These are phyloP conservation scores for Diutina mesorugosa DNA, from an alignment of 1,139 yeast genomes.

Conservation along the genomic window DNA sequence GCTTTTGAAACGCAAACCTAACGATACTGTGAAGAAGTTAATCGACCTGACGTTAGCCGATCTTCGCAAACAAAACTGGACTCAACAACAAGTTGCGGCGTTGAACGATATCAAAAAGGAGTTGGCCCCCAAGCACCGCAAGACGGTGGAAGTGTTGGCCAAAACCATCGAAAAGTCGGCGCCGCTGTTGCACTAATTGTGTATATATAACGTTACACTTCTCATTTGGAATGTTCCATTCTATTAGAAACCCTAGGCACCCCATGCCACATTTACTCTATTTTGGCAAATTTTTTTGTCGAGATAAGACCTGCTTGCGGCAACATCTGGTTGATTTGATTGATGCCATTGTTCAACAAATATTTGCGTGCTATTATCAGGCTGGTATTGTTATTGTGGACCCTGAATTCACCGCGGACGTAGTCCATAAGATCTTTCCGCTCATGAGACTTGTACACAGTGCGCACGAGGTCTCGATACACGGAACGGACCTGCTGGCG, in stretches of 20 bases:
- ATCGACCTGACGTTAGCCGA: slow-evolving; percentile 7
- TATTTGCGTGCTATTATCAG: slow-evolving; percentile 22
- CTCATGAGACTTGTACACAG: slow-evolving; percentile 25
- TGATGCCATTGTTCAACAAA: slow-evolving; percentile 22
- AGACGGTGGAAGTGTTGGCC: slow-evolving; percentile 5
- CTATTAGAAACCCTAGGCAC: not conserved
- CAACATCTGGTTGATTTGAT: slow-evolving; percentile 13
- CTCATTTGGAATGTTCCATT: not conserved
- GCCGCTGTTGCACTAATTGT: not conserved
- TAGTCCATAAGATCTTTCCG: slow-evolving; percentile 19
- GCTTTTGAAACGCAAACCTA: slow-evolving; percentile 5
- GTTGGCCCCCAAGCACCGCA: slow-evolving; percentile 6
- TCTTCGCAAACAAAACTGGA: not conserved
- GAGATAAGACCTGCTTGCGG: slow-evolving; percentile 9
- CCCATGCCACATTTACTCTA: not conserved
- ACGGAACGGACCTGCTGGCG: slow-evolving; percentile 19
- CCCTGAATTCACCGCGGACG: slow-evolving; percentile 23
- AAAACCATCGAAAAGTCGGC: slow-evolving; percentile 3
- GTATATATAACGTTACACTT: not conserved
- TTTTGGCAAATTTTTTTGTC: not conserved
- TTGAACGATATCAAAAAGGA: slow-evolving; percentile 3
- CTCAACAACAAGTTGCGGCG: slow-evolving; percentile 6
- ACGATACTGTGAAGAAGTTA: slow-evolving; percentile 4
- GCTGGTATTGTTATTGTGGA: slow-evolving; percentile 15
- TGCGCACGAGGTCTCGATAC: slow-evolving; percentile 21